These are phyloP conservation scores for Neoboletus brunneissimus DNA, from an alignment of 768 basidiomycete species.

Conservation along the genomic window DNA sequence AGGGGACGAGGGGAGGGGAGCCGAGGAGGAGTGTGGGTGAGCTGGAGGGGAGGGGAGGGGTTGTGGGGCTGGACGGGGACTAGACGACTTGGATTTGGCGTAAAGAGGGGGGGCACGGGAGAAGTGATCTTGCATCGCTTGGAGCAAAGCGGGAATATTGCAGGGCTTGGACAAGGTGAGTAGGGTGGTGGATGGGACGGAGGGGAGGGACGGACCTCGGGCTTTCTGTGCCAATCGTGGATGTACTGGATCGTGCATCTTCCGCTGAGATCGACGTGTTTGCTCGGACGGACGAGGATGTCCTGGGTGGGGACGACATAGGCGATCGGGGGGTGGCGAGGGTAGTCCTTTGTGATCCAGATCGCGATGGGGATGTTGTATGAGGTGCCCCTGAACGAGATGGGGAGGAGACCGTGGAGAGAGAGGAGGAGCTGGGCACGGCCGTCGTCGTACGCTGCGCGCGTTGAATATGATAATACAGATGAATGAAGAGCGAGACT, in stretches of 20 bases:
- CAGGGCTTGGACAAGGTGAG: constrained; percentile 55
- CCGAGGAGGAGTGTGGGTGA: constrained; percentile 17
- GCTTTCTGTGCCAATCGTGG: constrained; percentile 75
- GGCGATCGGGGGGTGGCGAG: constrained; percentile 73
- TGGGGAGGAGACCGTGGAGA: constrained; percentile 87
- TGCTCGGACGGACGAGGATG: constrained; percentile 82
- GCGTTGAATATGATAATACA: neutral
- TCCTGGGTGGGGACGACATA: constrained; percentile 91
- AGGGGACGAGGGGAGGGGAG: constrained; percentile 21
- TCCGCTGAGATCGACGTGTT: constrained; percentile 78
- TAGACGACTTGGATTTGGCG: constrained; percentile 60
- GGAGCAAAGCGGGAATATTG: constrained; percentile 66
- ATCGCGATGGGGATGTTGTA: constrained; percentile 95
- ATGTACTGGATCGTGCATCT: constrained; percentile 67
- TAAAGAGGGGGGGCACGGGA: constrained; percentile 87
- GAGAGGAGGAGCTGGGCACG: constrained; percentile 89
- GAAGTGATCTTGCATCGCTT: constrained; percentile 79
- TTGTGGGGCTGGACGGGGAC: constrained; percentile 22
- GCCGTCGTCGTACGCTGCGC: constrained; percentile 88
- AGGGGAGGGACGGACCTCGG: constrained; percentile 43
- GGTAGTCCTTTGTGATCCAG: constrained; percentile 87
- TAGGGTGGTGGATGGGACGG: neutral
- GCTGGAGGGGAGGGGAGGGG: constrained; percentile 16
- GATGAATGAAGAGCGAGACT: constrained; percentile 16
- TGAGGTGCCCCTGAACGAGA: constrained; percentile 64